Conservation (phyloP, 331 rosid genomes). For the Spiraea crenata region DNA sequence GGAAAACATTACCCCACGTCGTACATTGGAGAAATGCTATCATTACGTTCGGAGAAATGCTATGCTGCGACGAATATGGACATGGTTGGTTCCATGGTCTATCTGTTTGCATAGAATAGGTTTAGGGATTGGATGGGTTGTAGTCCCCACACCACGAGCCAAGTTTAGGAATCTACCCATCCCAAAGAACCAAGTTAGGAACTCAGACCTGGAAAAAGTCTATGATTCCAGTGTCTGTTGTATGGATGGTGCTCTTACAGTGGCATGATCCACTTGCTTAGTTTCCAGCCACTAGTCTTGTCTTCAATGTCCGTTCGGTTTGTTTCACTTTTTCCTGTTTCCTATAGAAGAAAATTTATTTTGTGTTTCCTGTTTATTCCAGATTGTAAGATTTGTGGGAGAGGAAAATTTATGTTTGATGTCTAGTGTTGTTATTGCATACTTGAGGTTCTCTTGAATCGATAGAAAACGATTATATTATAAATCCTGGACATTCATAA, state of each 20-base stretch:
- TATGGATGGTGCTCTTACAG: not conserved
- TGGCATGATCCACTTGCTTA: not conserved
- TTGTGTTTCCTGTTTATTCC: not conserved
- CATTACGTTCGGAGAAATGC: not conserved
- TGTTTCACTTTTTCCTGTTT: not conserved
- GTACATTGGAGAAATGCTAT: not conserved
- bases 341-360: too few relatives aligned
- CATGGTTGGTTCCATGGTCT: constrained; percentile 7
- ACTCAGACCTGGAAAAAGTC: too few relatives aligned
- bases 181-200: not conserved
- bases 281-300: not conserved
- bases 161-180: not conserved
- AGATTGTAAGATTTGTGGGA: not conserved
- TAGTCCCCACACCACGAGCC: not conserved
- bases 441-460: not conserved
- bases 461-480: not conserved
- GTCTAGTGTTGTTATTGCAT: not conserved
- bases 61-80: not conserved
- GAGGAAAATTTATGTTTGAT: not conserved
- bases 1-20: not conserved
- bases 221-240: not conserved
- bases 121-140: not conserved
- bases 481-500: not conserved
- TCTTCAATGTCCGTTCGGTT: not conserved
- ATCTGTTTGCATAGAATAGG: constrained; percentile 3